phyloP scores from a whole-genome alignment of 2,329 filamentous ascomycete genomes.

The Aspergillus quadrilineatus region DNA sequence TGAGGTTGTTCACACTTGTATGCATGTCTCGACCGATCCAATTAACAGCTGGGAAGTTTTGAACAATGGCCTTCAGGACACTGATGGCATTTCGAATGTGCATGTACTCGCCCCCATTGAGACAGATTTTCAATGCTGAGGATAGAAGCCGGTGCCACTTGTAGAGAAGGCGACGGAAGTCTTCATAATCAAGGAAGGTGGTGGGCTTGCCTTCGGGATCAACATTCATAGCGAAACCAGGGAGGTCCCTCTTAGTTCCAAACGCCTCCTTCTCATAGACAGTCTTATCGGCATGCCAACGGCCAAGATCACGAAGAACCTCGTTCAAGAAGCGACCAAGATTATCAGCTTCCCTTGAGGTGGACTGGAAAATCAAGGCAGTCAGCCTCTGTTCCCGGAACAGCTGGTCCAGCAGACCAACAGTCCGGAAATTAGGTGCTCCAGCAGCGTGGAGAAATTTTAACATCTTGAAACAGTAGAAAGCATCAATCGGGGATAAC shows the following conservation, averaged over 20 bases:
- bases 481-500: constrained; percentile 80
- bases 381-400: constrained; percentile 81
- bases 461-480: constrained; percentile 83
- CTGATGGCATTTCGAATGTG: constrained; percentile 95
- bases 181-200: constrained; percentile 75
- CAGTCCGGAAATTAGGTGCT: constrained; percentile 80
- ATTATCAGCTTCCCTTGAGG: constrained; percentile 86
- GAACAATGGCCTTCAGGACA: constrained; percentile 75
- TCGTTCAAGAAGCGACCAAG: constrained; percentile 88
- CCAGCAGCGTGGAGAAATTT: constrained; percentile 83
- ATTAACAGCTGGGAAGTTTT: constrained; percentile 83
- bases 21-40: constrained; percentile 67
- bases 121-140: constrained; percentile 74
- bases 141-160: constrained; percentile 87
- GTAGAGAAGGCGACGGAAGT: constrained; percentile 81
- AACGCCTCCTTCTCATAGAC: constrained; percentile 81
- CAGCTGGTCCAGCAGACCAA: constrained; percentile 77
- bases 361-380: constrained; percentile 82
- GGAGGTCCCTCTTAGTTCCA: constrained; percentile 62
- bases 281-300: constrained; percentile 77
- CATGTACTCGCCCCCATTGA: constrained; percentile 88
- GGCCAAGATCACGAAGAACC: constrained; percentile 72
- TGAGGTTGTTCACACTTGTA: constrained; percentile 43
- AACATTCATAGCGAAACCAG: constrained; percentile 76
- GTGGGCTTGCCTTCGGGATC: constrained; percentile 69